These are phyloP conservation scores for Phyllosticta ampelicida DNA, from an alignment of 2,329 filamentous ascomycete genomes.

Conservation along the genomic window DNA sequence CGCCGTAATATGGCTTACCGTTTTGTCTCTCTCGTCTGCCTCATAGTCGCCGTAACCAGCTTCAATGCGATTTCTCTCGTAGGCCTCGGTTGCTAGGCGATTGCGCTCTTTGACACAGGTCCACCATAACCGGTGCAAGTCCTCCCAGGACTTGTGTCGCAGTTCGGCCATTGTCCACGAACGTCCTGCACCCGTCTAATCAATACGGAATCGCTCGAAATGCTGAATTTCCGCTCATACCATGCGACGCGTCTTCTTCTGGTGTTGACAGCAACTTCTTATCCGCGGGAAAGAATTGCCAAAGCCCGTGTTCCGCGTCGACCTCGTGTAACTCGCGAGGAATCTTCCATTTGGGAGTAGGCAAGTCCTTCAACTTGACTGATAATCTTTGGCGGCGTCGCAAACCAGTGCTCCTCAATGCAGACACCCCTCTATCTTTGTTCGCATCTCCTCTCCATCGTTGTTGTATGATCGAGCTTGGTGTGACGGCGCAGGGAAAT, in stretches of 20 bases:
- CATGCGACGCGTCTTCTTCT: constrained; percentile 59
- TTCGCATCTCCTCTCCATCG: constrained; percentile 58
- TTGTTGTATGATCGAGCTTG: background rate
- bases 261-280: constrained; percentile 61
- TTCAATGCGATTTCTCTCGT: constrained; percentile 56
- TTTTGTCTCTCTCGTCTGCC: constrained; percentile 48
- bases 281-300: constrained; percentile 75
- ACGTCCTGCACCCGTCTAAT: constrained; percentile 42
- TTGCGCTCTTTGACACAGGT: constrained; percentile 86
- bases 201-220: background rate
- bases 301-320: constrained; percentile 63
- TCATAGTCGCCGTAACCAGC: constrained; percentile 67
- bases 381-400: constrained; percentile 58
- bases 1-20: constrained; percentile 45
- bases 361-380: constrained; percentile 60
- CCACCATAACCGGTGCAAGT: constrained; percentile 90
- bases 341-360: constrained; percentile 53
- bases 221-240: constrained; percentile 27
- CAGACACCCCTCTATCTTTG: constrained; percentile 69
- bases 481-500: constrained; percentile 37
- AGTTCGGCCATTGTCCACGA: constrained; percentile 80
- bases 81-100: constrained; percentile 65
- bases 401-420: constrained; percentile 61
- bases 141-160: constrained; percentile 82
- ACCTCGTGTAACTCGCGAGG: constrained; percentile 22